Evolutionary conservation across 2,329 filamentous ascomycete species (phyloP), one percentile per base, ranked within the genome.

Genomic region (Fusarium scirpi): DNA sequence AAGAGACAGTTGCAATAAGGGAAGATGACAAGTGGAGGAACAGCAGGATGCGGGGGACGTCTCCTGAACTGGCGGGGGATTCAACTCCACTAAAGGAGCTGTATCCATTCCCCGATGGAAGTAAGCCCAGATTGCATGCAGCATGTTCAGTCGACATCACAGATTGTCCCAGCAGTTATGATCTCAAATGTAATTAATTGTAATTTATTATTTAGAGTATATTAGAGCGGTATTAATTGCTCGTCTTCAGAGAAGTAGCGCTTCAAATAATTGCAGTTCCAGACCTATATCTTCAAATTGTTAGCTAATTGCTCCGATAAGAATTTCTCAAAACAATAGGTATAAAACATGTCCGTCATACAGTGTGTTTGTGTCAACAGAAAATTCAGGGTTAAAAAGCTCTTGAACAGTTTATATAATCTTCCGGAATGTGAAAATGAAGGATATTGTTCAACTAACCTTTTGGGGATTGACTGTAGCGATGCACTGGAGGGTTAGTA

Each of bases 301-400:
- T 85, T 80, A 85, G 83, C 78, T 61, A 73, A 76, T 79, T 83
- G 78, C 76, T 78, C 77, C 64, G 74, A 44, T 69, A 63, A 54
- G 22, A 62, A 53, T 59, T 66, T 67, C 49, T 72, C 70, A 63
- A 72, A 63, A 72, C 71, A 53, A 53, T 64, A 58, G 61, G 59
- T 65, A 41, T 38, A 44, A 47, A 46, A 43, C 58, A 56, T 63
- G 57, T 77, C 81, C 84, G 86, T 89, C 87, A 89, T 88, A 88
- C 73, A 75, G 80, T 86, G 79, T 51, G 48, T 85, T 86, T 82
- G 77, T 79, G 81, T 88, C 86, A 87, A 89, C 85, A 88, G 84
- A 77, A 82, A 78, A 81, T 73, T 87, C 87, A 89, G 87, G 86
- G 86, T 90, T 89, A 89, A 90, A 90, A 90, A 90, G 87, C 87